Conservation (phyloP, 2,329 filamentous ascomycete species). For the Colletotrichum musae region DNA sequence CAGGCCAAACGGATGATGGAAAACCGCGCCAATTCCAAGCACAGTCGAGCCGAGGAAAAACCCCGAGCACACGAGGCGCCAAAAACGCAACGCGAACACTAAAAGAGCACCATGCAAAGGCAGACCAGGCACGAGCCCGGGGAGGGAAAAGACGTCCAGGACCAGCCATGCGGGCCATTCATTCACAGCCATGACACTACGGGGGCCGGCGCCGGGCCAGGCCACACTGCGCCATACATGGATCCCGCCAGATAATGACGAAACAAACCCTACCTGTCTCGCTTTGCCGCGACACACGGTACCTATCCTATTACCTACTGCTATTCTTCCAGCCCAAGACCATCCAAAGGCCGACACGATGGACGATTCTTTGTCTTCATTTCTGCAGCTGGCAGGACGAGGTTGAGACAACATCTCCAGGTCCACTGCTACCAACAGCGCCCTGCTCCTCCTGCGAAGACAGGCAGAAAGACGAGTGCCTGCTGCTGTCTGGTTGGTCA, state of each 20-base stretch:
- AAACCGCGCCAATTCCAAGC: conserved; percentile 12
- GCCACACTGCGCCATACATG: conserved; percentile 34
- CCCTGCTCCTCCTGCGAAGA: not conserved
- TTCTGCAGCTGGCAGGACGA: not conserved
- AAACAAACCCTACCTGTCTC: conserved; percentile 28
- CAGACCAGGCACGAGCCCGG: conserved; percentile 4
- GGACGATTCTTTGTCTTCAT: not conserved
- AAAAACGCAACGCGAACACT: not conserved
- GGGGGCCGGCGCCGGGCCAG: conserved; percentile 22
- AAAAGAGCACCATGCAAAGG: conserved; percentile 13
- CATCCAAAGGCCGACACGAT: not conserved
- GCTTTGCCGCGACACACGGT: conserved; percentile 10
- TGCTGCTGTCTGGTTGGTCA: conserved; percentile 2
- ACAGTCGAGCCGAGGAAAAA: conserved; percentile 13
- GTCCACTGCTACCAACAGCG: not conserved
- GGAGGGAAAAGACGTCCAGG: conserved; percentile 10
- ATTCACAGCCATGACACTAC: conserved; percentile 7
- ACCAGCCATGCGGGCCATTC: conserved; percentile 37
- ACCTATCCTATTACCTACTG: not conserved
- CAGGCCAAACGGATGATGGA: not conserved
- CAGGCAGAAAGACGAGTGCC: not conserved
- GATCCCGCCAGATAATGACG: conserved; percentile 37
- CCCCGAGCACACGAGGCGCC: conserved; percentile 18
- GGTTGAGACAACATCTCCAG: not conserved
- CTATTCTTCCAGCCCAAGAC: not conserved